Percentiles rank a stretch among this genome's conserved stretches.
Evolutionary conservation across 768 basidiomycete genomes (phyloP).

Genomic region (Serendipita indica): DNA sequence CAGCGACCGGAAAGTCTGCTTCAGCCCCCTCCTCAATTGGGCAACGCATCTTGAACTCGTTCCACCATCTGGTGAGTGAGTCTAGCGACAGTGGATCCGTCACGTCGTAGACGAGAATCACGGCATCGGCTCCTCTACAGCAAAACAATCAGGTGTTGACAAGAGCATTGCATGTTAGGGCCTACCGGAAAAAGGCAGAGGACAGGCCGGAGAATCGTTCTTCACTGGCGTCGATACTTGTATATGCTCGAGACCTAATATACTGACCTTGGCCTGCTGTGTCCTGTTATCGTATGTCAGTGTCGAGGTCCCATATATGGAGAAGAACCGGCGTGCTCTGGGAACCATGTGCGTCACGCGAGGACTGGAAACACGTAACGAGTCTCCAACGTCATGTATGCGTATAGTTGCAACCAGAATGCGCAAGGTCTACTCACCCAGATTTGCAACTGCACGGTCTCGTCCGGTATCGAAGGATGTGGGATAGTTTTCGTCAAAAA

Average conservation of each 20-base stretch:
- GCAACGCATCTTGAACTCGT: slow-evolving; percentile 51
- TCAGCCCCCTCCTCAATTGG: slow-evolving; percentile 52
- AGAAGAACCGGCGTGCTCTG: background rate
- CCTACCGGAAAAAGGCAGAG: slow-evolving; percentile 72
- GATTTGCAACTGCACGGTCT: slow-evolving; percentile 53
- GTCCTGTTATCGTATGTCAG: slow-evolving; percentile 36
- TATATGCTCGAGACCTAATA: no score
- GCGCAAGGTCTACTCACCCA: slow-evolving; percentile 28
- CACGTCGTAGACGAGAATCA: slow-evolving; percentile 67
- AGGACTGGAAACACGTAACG: no score
- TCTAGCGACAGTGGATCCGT: slow-evolving; percentile 46
- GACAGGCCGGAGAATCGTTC: slow-evolving; percentile 77
- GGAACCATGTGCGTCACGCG: no score
- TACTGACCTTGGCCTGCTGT: slow-evolving; percentile 85
- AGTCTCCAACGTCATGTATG: no score
- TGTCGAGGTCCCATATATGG: background rate
- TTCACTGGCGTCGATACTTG: no score
- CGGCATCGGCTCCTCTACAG: slow-evolving; percentile 73
- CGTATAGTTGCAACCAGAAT: no score
- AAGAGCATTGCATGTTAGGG: no score
- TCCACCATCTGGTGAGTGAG: slow-evolving; percentile 60
- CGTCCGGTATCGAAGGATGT: slow-evolving; percentile 38
- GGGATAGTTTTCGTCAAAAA: slow-evolving; percentile 65
- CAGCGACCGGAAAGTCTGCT: slow-evolving; percentile 54
- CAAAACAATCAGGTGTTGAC: no score